phyloP scores from a whole-genome alignment of 495 filamentous ascomycete species.

The Aspergillus mulundensis region DNA sequence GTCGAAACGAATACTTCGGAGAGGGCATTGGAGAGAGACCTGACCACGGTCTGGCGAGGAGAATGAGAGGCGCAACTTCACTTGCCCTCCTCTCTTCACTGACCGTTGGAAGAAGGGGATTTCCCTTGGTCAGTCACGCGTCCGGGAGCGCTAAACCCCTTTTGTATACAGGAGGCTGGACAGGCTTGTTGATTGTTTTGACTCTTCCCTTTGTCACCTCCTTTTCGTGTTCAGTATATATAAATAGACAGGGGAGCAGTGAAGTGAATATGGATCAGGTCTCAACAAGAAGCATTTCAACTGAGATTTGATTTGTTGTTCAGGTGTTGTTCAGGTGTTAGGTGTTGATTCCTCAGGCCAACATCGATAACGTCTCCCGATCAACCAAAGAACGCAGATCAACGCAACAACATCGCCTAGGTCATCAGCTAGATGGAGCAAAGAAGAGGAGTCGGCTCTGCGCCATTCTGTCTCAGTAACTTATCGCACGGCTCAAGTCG shows the following conservation, averaged over 20 bases:
- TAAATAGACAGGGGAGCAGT: neutral
- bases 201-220: neutral
- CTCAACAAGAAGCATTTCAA: neutral
- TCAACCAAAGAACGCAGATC: constrained; percentile 6
- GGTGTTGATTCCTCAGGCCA: constrained; percentile 10
- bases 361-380: constrained; percentile 5
- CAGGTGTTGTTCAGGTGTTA: neutral
- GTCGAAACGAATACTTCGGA: constrained; percentile 12
- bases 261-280: neutral
- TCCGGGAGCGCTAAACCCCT: constrained; percentile 40
- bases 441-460: neutral
- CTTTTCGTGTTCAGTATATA: neutral
- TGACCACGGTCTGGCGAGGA: constrained; percentile 26
- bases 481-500: constrained; percentile 5
- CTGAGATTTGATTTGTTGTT: no score
- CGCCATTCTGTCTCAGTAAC: neutral
- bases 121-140: constrained; percentile 37
- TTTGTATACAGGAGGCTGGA: constrained; percentile 18
- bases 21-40: constrained; percentile 26
- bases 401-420: constrained; percentile 3
- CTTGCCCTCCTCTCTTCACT: constrained; percentile 9
- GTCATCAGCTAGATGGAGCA: neutral
- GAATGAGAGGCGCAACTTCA: constrained; percentile 19
- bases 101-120: constrained; percentile 32
- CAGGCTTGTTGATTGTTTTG: constrained; percentile 6